A percentile compares a stretch with the other conserved stretches of the same genome.
These are phyloP conservation scores for Carallia pectinifolia DNA, from an alignment of 345 rosid genomes.

Conservation along the genomic window DNA sequence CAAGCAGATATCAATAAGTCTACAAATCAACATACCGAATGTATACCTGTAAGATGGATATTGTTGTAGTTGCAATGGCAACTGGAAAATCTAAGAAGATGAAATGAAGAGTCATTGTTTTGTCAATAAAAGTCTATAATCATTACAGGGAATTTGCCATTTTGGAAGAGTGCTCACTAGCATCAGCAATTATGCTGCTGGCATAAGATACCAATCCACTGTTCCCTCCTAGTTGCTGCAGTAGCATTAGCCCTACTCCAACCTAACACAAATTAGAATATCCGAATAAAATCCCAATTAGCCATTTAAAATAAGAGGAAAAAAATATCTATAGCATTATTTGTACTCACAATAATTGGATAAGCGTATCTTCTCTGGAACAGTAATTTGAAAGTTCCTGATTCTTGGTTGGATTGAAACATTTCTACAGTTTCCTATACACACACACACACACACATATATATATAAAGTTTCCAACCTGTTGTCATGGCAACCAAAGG, in stretches of 20 bases:
- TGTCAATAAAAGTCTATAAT: conserved; percentile 19
- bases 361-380: conserved; percentile 22
- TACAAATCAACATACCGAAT: too few relatives aligned
- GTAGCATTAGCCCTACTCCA: conserved; percentile 58
- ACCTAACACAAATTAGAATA: conserved; percentile 28
- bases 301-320: not conserved
- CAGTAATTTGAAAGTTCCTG: conserved; percentile 14
- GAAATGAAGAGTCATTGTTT: not conserved
- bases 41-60: conserved; percentile 40
- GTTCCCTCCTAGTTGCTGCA: conserved; percentile 59
- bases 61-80: conserved; percentile 36
- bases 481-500: too few relatives aligned
- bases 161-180: conserved; percentile 37
- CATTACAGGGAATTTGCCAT: not conserved
- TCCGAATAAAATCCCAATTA: not conserved
- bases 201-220: conserved; percentile 44
- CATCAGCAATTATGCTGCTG: conserved; percentile 29
- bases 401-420: conserved; percentile 18
- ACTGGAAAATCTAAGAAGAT: conserved; percentile 34
- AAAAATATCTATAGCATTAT: not conserved
- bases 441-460: not conserved
- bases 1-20: too few relatives aligned
- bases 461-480: too few relatives aligned
- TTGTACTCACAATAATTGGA: conserved; percentile 11
- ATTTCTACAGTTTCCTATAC: conserved; percentile 29